phyloP scores from a whole-genome alignment of 352 stramenopile genomes.

The Globisporangium camurandrum region DNA sequence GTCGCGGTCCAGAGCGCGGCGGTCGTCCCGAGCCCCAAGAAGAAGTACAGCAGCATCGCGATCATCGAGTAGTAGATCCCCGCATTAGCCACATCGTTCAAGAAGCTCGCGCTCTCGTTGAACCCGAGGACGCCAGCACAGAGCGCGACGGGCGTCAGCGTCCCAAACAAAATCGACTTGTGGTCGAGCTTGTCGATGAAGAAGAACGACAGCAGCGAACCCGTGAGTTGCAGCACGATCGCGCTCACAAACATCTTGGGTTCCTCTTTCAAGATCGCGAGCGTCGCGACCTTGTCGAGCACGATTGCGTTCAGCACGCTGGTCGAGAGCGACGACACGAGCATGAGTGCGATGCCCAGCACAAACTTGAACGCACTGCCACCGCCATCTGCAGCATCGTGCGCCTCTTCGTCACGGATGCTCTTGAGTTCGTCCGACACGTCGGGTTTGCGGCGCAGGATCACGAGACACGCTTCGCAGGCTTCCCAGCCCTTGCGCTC shows the following conservation, averaged over 20 bases:
- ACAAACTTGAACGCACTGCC: constrained; percentile 55
- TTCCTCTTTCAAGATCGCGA: constrained; percentile 45
- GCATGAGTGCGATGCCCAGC: constrained; percentile 56
- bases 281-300: constrained; percentile 44
- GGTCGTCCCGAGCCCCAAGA: constrained; percentile 61
- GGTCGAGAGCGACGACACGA: constrained; percentile 57
- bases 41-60: constrained; percentile 70
- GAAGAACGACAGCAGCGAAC: constrained; percentile 78
- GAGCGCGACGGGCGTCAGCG: constrained; percentile 45
- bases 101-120: constrained; percentile 19
- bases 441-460: constrained; percentile 70
- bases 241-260: constrained; percentile 82
- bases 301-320: constrained; percentile 74
- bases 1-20: constrained; percentile 69
- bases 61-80: constrained; percentile 36
- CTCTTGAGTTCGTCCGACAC: constrained; percentile 67
- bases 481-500: constrained; percentile 67
- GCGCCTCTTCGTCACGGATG: constrained; percentile 68
- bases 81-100: constrained; percentile 14
- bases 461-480: constrained; percentile 57
- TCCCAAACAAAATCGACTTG: constrained; percentile 60
- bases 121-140: constrained; percentile 46
- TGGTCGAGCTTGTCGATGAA: constrained; percentile 81
- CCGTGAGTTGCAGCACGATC: constrained; percentile 53
- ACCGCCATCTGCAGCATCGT: constrained; percentile 18